phyloP scores from a whole-genome alignment of 2,329 filamentous ascomycete genomes.

The Colletotrichum kahawae region DNA sequence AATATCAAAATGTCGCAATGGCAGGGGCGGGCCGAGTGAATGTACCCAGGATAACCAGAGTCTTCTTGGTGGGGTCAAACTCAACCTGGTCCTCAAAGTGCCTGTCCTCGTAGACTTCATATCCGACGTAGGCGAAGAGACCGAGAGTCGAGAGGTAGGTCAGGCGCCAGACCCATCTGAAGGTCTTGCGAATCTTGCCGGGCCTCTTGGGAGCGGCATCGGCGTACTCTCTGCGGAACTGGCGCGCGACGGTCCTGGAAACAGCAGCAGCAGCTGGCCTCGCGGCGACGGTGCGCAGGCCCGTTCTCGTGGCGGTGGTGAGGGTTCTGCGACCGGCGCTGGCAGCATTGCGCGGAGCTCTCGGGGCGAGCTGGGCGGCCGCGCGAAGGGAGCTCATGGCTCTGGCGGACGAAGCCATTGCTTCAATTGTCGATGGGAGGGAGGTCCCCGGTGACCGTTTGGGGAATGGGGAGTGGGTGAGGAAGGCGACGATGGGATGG shows the following conservation, averaged over 20 bases:
- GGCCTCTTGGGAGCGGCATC: conserved; percentile 55
- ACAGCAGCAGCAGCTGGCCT: conserved; percentile 7
- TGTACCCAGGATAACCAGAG: conserved; percentile 89
- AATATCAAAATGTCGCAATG: conserved; percentile 15
- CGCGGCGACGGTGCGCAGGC: conserved; percentile 6
- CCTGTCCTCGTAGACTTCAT: conserved; percentile 82
- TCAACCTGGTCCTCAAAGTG: conserved; percentile 80
- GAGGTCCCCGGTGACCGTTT: conserved; percentile 4
- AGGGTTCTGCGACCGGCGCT: conserved; percentile 34
- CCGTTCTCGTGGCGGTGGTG: conserved; percentile 34
- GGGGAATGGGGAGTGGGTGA: not conserved
- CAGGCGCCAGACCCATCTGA: conserved; percentile 84
- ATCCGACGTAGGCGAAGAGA: conserved; percentile 73
- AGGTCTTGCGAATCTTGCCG: conserved; percentile 67
- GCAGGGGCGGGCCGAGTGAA: not conserved
- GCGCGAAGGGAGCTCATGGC: conserved; percentile 40
- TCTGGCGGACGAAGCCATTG: conserved; percentile 53
- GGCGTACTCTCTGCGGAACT: conserved; percentile 54
- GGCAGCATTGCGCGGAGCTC: conserved; percentile 28
- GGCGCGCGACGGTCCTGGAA: conserved; percentile 33
- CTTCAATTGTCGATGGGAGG: conserved; percentile 26
- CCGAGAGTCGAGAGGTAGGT: conserved; percentile 78
- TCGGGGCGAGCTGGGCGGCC: conserved; percentile 26
- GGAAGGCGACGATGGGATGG: conserved; percentile 8
- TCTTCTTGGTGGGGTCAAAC: conserved; percentile 92